Evolutionary conservation across 1,139 yeast genomes (phyloP).

Genomic region (Casaregolazyma lundiana): DNA sequence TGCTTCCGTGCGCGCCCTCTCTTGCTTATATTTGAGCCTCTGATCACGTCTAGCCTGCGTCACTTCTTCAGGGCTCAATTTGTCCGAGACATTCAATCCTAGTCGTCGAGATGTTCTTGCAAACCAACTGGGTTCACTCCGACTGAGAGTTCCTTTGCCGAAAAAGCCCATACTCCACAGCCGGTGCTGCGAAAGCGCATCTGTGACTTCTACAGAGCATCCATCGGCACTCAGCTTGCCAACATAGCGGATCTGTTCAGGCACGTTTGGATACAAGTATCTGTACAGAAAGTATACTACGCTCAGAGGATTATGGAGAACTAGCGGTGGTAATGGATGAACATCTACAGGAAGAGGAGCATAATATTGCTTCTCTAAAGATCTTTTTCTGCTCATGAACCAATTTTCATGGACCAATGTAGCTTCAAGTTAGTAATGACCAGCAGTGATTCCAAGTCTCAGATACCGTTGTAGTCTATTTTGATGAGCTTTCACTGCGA

Average conservation of each 20-base stretch:
- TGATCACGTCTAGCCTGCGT: conserved; percentile 70
- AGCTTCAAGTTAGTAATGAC: conserved; percentile 5
- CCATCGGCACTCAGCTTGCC: conserved; percentile 38
- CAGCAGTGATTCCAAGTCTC: conserved; percentile 37
- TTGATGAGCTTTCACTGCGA: conserved; percentile 26
- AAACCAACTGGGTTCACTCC: conserved; percentile 92
- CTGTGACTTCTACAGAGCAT: conserved; percentile 39
- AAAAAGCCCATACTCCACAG: conserved; percentile 88
- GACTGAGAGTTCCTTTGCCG: conserved; percentile 84
- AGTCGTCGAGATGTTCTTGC: conserved; percentile 56
- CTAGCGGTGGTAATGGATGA: conserved; percentile 35
- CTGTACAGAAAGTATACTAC: conserved; percentile 30
- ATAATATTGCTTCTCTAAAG: conserved; percentile 37
- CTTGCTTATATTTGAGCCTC: conserved; percentile 64
- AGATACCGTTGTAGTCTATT: conserved; percentile 99
- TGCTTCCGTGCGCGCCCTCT: conserved; percentile 38
- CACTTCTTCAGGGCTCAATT: conserved; percentile 58
- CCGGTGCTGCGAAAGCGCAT: conserved; percentile 45
- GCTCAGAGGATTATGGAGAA: conserved; percentile 36
- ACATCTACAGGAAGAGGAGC: conserved; percentile 47
- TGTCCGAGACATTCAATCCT: conserved; percentile 37
- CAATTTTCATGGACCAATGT: conserved; percentile 11
- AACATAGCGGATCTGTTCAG: conserved; percentile 32
- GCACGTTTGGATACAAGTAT: conserved; percentile 30
- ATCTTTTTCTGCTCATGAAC: conserved; percentile 17